Evolutionary conservation across 768 basidiomycete species (phyloP).

Genomic region (Coprinellus micaceus): DNA sequence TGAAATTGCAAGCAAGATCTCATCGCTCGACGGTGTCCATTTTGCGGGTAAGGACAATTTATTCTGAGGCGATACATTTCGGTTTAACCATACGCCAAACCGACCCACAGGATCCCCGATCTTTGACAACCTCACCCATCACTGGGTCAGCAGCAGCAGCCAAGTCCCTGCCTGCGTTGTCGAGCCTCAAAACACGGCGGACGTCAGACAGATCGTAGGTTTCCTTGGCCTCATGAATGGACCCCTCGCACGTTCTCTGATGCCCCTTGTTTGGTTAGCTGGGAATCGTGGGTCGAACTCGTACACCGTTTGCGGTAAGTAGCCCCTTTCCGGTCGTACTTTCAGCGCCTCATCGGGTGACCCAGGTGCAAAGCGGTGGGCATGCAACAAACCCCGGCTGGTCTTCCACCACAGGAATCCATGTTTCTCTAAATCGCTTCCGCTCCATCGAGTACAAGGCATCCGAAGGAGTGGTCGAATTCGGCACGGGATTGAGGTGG

Average conservation of each 20-base stretch:
- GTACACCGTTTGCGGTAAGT: constrained; percentile 50
- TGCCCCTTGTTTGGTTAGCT: constrained; percentile 31
- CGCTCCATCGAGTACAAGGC: constrained; percentile 41
- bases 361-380: constrained; percentile 63
- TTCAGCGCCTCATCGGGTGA: constrained; percentile 23
- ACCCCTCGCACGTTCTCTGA: not conserved
- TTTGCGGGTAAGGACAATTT: not conserved
- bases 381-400: constrained; percentile 54
- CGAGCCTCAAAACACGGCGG: constrained; percentile 48
- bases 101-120: not conserved
- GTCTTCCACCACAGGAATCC: constrained; percentile 58
- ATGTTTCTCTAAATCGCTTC: constrained; percentile 53
- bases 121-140: constrained; percentile 15
- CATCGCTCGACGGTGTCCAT: not conserved
- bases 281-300: constrained; percentile 35
- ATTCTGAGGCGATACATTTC: not conserved
- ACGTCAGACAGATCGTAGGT: constrained; percentile 46
- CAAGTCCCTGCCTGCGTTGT: constrained; percentile 48
- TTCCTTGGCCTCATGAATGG: not conserved
- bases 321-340: not conserved
- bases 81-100: no score
- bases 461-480: constrained; percentile 32
- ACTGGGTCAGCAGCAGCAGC: constrained; percentile 49
- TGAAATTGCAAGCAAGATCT: not conserved
- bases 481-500: constrained; percentile 53